These are phyloP conservation scores for Eucalyptus dawsonii DNA, from an alignment of 345 rosid genomes.

Conservation along the genomic window DNA sequence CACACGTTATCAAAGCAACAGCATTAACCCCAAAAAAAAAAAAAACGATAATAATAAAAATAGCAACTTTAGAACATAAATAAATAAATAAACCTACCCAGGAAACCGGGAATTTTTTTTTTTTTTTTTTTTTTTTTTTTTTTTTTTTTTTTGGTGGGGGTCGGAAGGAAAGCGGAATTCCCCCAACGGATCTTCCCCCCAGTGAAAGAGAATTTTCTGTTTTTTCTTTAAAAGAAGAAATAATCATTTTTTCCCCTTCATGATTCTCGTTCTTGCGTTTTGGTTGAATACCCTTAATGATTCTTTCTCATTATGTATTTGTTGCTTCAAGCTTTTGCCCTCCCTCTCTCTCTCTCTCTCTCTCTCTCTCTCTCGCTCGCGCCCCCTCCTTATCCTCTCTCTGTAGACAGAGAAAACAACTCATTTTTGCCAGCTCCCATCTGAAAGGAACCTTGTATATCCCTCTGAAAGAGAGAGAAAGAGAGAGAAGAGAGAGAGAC, in stretches of 20 bases:
- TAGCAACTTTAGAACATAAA: background rate
- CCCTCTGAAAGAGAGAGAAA: background rate
- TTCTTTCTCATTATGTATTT: conserved; percentile 37
- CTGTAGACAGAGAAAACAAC: conserved; percentile 6
- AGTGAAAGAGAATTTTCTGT: background rate
- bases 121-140: no score
- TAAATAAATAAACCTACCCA: background rate
- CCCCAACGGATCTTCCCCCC: background rate
- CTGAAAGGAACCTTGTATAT: conserved; percentile 33
- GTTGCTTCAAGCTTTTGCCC: conserved; percentile 50
- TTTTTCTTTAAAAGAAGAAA: background rate
- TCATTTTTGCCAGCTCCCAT: conserved; percentile 35
- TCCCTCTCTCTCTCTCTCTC: conserved; percentile 2
- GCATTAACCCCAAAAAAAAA: background rate
- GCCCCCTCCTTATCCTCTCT: background rate
- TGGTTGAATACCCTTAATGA: conserved; percentile 7
- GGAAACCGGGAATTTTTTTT: background rate
- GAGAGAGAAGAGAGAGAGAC: conserved; percentile 4
- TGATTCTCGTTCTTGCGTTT: background rate
- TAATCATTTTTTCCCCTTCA: background rate
- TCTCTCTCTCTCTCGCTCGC: background rate
- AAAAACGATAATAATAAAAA: background rate
- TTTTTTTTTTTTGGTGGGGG: background rate
- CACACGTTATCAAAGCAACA: background rate
- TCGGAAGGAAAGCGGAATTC: background rate